Evolutionary conservation across 2,329 filamentous ascomycete genomes (phyloP).

Genomic region (Aaosphaeria arxii): DNA sequence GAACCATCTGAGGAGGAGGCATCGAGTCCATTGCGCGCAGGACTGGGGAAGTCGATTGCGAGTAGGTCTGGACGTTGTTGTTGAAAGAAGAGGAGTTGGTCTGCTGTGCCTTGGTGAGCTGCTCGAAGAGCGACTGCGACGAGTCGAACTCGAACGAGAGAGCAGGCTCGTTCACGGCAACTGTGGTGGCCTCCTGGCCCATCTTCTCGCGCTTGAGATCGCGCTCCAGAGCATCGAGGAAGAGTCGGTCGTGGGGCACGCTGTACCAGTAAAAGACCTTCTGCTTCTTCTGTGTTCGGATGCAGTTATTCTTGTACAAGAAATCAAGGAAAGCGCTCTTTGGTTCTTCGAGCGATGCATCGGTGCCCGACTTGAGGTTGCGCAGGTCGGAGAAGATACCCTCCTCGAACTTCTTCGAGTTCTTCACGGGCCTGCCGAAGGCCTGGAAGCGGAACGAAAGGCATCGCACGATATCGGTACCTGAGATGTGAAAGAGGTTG

Average conservation of each 20-base stretch:
- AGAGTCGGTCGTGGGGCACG: conserved; percentile 94
- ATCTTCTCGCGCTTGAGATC: conserved; percentile 99
- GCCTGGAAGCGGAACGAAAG: conserved; percentile 98
- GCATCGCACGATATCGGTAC: conserved; percentile 97
- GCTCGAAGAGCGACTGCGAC: conserved; percentile 97
- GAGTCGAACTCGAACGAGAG: conserved; percentile 99
- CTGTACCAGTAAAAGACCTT: conserved; percentile 99
- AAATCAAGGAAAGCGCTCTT: conserved; percentile 99
- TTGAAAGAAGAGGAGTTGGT: conserved; percentile 97
- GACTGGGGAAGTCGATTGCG: conserved; percentile 82
- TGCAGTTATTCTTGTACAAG: conserved; percentile 99
- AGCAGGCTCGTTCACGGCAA: conserved; percentile 94
- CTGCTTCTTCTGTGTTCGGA: conserved; percentile 99
- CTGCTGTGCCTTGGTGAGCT: conserved; percentile 98
- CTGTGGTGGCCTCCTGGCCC: conserved; percentile 95
- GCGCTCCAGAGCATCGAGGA: conserved; percentile 94
- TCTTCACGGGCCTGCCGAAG: conserved; percentile 96
- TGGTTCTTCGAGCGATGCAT: conserved; percentile 96
- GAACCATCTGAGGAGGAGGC: conserved; percentile 85
- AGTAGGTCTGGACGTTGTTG: conserved; percentile 63
- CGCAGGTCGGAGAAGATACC: conserved; percentile 98
- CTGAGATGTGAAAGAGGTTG: conserved; percentile 98
- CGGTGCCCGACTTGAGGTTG: conserved; percentile 96
- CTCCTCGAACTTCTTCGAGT: conserved; percentile 99
- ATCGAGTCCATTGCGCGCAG: conserved; percentile 90